phyloP scores from a whole-genome alignment of 306 rosid genomes.

The Spatholobus suberectus region DNA sequence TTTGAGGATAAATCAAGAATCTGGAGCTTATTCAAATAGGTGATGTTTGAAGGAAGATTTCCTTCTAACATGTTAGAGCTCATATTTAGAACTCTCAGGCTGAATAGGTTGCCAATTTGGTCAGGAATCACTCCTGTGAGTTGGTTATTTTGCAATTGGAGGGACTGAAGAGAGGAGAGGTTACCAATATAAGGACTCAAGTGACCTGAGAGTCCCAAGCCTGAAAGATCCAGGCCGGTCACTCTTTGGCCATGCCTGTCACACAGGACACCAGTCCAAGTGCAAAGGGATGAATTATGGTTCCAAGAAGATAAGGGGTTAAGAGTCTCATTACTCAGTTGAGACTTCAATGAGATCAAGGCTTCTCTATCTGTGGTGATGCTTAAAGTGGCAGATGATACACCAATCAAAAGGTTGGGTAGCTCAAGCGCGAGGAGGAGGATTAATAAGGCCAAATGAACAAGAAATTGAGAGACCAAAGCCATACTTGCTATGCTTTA shows the following conservation, averaged over 20 bases:
- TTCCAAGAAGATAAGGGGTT: conserved; percentile 56
- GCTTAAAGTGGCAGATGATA: conserved; percentile 49
- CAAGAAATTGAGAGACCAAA: conserved; percentile 20
- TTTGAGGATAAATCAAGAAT: conserved; percentile 59
- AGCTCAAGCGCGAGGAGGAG: background rate
- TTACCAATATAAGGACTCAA: conserved; percentile 59
- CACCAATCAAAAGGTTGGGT: conserved; percentile 25
- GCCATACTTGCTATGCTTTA: conserved; percentile 40
- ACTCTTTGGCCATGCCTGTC: conserved; percentile 55
- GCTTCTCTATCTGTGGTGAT: conserved; percentile 64
- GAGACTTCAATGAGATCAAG: conserved; percentile 61
- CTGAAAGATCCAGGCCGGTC: conserved; percentile 53
- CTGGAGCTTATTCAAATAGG: conserved; percentile 48
- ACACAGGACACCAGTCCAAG: conserved; percentile 75
- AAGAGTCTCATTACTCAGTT: conserved; percentile 36
- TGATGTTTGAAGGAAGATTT: conserved; percentile 54
- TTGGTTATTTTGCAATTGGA: conserved; percentile 59
- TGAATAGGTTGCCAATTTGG: conserved; percentile 52
- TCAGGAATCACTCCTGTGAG: conserved; percentile 60
- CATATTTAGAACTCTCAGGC: conserved; percentile 58
- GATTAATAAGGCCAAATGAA: conserved; percentile 33
- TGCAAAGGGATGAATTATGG: conserved; percentile 56
- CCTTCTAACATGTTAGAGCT: conserved; percentile 62
- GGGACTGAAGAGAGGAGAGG: conserved; percentile 60
- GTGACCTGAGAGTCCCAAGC: conserved; percentile 56